Evolutionary conservation across 495 filamentous ascomycete species (phyloP).

Genomic region (Thozetella sp.): DNA sequence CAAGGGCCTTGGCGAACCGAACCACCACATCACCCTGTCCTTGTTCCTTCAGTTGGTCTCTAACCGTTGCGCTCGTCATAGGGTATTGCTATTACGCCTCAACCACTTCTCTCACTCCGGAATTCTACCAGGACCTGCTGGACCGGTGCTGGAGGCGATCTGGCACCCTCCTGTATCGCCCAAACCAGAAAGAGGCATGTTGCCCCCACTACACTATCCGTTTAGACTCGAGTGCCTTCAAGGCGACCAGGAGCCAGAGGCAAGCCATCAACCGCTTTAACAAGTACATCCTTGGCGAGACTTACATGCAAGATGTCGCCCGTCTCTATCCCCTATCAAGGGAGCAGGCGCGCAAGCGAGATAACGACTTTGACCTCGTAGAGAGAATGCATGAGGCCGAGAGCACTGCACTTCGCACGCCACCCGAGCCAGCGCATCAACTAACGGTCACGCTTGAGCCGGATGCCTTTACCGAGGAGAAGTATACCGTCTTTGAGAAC

Average conservation of each 20-base stretch:
- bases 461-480: conserved; percentile 82
- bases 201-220: conserved; percentile 97
- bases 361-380: conserved; percentile 74
- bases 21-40: conserved; percentile 1
- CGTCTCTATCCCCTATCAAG: conserved; percentile 74
- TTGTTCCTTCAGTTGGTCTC: not conserved
- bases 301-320: conserved; percentile 73
- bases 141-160: conserved; percentile 92
- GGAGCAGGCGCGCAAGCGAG: conserved; percentile 75
- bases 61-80: conserved; percentile 36
- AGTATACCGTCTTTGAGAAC: conserved; percentile 80
- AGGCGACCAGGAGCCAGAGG: conserved; percentile 78
- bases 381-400: conserved; percentile 72
- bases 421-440: conserved; percentile 72
- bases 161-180: conserved; percentile 84
- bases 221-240: conserved; percentile 71
- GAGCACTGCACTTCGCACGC: conserved; percentile 52
- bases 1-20: not conserved
- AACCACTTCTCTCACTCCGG: conserved; percentile 65
- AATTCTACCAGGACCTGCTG: conserved; percentile 79
- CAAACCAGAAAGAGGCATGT: conserved; percentile 79
- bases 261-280: conserved; percentile 92
- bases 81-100: conserved; percentile 84
- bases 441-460: conserved; percentile 81
- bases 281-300: conserved; percentile 76